phyloP scores from a whole-genome alignment of 1,284 basidiomycete genomes.

The Trametes pubescens region DNA sequence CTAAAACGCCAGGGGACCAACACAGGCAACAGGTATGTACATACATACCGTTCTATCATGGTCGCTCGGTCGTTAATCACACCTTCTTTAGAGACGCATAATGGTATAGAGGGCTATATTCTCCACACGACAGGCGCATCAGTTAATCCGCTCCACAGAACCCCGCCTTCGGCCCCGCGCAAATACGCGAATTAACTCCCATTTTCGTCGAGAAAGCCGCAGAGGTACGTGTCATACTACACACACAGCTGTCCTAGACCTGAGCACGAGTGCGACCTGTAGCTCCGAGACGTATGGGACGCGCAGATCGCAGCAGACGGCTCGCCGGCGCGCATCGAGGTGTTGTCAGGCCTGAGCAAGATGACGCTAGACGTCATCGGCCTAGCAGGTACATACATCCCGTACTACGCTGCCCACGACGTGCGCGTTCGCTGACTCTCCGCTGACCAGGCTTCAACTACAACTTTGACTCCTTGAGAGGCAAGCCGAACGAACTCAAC shows the following conservation, averaged over 20 bases:
- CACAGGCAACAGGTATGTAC: constrained; percentile 28
- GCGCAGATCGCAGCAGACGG: constrained; percentile 21
- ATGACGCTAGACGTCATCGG: constrained; percentile 61
- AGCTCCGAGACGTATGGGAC: constrained; percentile 43
- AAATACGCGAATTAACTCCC: constrained; percentile 61
- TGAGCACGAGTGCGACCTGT: background rate
- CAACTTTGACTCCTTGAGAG: constrained; percentile 50
- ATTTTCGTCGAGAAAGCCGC: constrained; percentile 62
- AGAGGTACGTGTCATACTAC: constrained; percentile 43
- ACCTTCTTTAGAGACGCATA: constrained; percentile 22
- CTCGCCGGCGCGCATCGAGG: constrained; percentile 45
- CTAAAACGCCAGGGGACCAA: constrained; percentile 13
- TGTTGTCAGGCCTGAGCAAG: constrained; percentile 49
- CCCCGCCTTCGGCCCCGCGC: constrained; percentile 63
- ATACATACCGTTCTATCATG: background rate
- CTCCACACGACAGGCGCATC: background rate
- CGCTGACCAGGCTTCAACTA: constrained; percentile 56
- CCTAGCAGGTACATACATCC: constrained; percentile 45
- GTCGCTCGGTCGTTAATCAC: background rate
- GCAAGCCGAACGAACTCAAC: constrained; percentile 48
- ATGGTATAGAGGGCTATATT: constrained; percentile 12
- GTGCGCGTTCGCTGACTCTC: background rate
- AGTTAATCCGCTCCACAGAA: constrained; percentile 45
- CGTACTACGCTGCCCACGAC: background rate
- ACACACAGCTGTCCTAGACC: too few species aligned